Conservation (phyloP, 257 asterid species). For the Capsicum chinense region DNA sequence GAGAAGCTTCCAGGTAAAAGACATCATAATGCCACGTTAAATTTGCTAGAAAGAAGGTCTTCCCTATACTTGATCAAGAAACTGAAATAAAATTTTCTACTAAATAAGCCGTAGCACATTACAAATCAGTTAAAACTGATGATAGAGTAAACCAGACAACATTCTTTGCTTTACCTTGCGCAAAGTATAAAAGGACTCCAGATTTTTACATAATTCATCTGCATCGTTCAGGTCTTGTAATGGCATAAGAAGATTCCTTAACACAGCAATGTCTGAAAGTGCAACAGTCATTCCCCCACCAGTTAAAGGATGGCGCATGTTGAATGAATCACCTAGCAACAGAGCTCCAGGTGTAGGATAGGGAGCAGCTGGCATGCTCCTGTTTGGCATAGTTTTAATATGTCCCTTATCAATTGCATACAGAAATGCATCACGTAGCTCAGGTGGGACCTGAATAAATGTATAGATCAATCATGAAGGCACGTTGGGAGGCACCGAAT, state of each 20-base stretch:
- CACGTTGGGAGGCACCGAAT: not conserved
- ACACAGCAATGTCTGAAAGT: slow-evolving; percentile 57
- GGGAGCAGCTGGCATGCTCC: slow-evolving; percentile 66
- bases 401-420: slow-evolving; percentile 53
- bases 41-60: not conserved
- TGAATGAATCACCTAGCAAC: slow-evolving; percentile 60
- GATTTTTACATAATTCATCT: slow-evolving; percentile 47
- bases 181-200: slow-evolving; percentile 55
- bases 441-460: slow-evolving; percentile 50
- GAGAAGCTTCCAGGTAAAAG: not conserved
- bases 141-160: not conserved
- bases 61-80: slow-evolving; percentile 15
- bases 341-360: slow-evolving; percentile 57
- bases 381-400: slow-evolving; percentile 58
- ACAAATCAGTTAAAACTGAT: not conserved
- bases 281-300: slow-evolving; percentile 73
- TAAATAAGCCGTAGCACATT: not conserved
- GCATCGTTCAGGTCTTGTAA: slow-evolving; percentile 50
- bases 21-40: not conserved
- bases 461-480: not conserved
- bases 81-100: not conserved
- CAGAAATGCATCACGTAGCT: slow-evolving; percentile 51
- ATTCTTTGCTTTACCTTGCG: slow-evolving; percentile 47
- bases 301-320: slow-evolving; percentile 69
- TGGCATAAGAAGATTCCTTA: slow-evolving; percentile 52